phyloP scores from a whole-genome alignment of 129 eudicot genomes.

The Chrysanthemum lavandulifolium region DNA sequence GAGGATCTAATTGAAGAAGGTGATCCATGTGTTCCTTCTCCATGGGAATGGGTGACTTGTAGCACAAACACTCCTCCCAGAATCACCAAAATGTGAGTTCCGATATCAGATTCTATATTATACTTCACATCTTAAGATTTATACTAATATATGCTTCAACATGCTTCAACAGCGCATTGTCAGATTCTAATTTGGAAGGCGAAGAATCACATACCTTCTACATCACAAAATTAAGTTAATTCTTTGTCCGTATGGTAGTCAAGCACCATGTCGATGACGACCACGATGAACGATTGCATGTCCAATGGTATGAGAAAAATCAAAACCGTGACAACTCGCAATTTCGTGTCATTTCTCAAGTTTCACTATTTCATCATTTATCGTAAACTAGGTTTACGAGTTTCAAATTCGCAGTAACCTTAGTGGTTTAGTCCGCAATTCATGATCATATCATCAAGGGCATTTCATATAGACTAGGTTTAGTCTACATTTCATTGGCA shows the following conservation, averaged over 20 bases:
- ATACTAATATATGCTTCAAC: slow-evolving; percentile 35
- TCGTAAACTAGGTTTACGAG: too few relatives aligned
- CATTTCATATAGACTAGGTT: too few relatives aligned
- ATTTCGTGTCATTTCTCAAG: too few relatives aligned
- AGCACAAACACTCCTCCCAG: slow-evolving; percentile 69
- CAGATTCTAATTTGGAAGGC: slow-evolving; percentile 71
- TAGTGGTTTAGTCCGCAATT: too few relatives aligned
- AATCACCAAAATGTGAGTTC: slow-evolving; percentile 80
- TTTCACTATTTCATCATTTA: too few relatives aligned
- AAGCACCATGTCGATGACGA: slow-evolving; percentile 98
- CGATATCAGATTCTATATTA: background rate
- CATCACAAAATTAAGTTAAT: slow-evolving; percentile 82
- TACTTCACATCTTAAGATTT: background rate
- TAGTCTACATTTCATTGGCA: too few relatives aligned
- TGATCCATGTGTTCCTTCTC: slow-evolving; percentile 85
- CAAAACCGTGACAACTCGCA: too few relatives aligned
- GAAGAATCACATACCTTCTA: slow-evolving; percentile 60
- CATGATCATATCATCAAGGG: too few relatives aligned
- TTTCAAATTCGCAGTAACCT: too few relatives aligned
- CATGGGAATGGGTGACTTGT: slow-evolving; percentile 89
- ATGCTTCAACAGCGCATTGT: slow-evolving; percentile 71
- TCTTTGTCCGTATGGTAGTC: slow-evolving; percentile 88
- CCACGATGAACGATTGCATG: slow-evolving; percentile 92
- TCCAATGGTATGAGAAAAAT: slow-evolving; percentile 78
- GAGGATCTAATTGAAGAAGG: slow-evolving; percentile 48